Conservation (phyloP, 805 yeast genomes). For the Starmerella asiatica region DNA sequence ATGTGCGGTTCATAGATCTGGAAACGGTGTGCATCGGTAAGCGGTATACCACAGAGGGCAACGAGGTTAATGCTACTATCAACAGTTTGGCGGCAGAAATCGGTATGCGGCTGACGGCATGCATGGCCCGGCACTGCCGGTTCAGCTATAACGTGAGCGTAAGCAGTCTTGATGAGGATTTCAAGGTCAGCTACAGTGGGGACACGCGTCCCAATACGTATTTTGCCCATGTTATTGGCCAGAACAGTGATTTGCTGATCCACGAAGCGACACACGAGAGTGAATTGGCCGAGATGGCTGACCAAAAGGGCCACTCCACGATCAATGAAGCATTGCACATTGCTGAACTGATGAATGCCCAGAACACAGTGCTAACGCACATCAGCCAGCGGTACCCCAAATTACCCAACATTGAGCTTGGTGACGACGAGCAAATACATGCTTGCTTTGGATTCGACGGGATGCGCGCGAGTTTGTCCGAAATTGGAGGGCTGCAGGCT, state of each 20-base stretch:
- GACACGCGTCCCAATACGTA: constrained; percentile 73
- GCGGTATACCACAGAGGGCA: constrained; percentile 15
- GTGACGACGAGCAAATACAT: constrained; percentile 23
- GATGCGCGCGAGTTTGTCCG: constrained; percentile 38
- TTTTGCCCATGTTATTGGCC: constrained; percentile 52
- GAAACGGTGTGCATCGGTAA: constrained; percentile 40
- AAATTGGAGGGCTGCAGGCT: constrained; percentile 29
- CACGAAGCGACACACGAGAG: constrained; percentile 93
- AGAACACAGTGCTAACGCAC: constrained; percentile 67
- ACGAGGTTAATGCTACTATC: background rate
- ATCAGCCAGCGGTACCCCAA: constrained; percentile 80
- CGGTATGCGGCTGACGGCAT: constrained; percentile 30
- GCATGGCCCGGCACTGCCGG: constrained; percentile 73
- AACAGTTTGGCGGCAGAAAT: background rate
- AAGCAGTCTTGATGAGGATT: constrained; percentile 27
- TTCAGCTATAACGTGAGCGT: constrained; percentile 63
- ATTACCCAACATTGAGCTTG: constrained; percentile 28
- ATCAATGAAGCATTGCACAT: constrained; percentile 71
- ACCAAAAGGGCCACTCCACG: constrained; percentile 73
- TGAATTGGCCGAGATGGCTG: constrained; percentile 62
- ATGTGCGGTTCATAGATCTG: constrained; percentile 44
- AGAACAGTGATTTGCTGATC: constrained; percentile 54
- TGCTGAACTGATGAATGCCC: constrained; percentile 57
- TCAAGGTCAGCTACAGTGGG: constrained; percentile 80
- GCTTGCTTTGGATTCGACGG: constrained; percentile 48